Conservation (phyloP, 2,329 filamentous ascomycete species). For the Fusarium tuaranense region DNA sequence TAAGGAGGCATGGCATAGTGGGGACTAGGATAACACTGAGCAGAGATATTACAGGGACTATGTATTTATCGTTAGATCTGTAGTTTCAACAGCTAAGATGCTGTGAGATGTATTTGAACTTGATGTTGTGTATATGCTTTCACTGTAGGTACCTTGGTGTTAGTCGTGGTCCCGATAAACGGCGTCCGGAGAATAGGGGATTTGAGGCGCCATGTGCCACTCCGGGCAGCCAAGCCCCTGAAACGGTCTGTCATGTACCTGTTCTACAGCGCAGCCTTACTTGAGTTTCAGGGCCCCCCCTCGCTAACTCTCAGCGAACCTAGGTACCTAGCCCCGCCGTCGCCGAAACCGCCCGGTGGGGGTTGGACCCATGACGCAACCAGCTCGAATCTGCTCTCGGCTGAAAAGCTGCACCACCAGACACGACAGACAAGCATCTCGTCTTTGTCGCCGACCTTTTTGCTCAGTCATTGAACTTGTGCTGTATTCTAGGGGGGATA, state of each 20-base stretch:
- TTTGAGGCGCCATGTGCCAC: conserved; percentile 1
- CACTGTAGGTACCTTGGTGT: background rate
- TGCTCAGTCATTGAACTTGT: background rate
- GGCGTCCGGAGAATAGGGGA: background rate
- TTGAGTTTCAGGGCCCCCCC: background rate
- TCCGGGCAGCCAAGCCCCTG: background rate
- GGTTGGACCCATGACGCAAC: conserved; percentile 30
- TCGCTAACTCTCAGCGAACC: background rate
- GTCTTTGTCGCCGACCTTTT: conserved; percentile 1
- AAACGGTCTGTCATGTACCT: background rate
- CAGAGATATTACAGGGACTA: background rate
- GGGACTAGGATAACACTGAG: background rate
- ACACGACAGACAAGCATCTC: conserved; percentile 14
- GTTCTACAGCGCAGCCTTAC: background rate
- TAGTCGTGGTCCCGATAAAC: background rate
- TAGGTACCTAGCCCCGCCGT: background rate
- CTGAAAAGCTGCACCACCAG: conserved; percentile 25
- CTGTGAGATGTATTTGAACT: background rate
- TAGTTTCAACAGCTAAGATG: background rate
- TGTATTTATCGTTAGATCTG: background rate
- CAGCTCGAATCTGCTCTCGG: conserved; percentile 2
- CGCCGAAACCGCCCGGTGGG: background rate
- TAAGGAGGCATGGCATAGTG: background rate
- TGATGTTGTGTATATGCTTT: background rate
- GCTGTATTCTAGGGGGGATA: background rate